These are phyloP conservation scores for Onygenales sp. DNA, from an alignment of 2,329 filamentous ascomycete species.

Conservation along the genomic window DNA sequence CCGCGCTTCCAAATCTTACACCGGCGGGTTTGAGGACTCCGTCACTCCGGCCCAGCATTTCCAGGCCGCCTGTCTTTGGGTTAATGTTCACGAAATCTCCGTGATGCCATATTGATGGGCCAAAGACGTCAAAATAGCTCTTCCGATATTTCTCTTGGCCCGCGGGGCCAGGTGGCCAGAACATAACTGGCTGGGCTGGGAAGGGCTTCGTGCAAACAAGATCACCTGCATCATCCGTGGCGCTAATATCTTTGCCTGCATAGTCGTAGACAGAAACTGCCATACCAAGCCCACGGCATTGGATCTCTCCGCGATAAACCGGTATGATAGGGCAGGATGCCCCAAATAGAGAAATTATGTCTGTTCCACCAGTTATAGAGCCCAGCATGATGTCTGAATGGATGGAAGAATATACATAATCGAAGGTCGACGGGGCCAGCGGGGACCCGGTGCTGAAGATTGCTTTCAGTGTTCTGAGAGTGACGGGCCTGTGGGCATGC, in stretches of 20 bases:
- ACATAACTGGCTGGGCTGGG: conserved; percentile 81
- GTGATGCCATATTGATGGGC: conserved; percentile 68
- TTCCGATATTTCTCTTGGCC: conserved; percentile 68
- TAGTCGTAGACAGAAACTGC: conserved; percentile 52
- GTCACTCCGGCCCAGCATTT: conserved; percentile 88
- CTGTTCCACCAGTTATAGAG: conserved; percentile 91
- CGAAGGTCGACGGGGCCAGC: conserved; percentile 83
- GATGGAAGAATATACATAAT: conserved; percentile 79
- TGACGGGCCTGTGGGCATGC: conserved; percentile 34
- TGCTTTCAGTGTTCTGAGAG: conserved; percentile 53
- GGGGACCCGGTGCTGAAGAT: conserved; percentile 94
- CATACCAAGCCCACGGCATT: conserved; percentile 71
- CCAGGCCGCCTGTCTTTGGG: conserved; percentile 61
- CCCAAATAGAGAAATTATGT: conserved; percentile 93
- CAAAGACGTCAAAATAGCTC: conserved; percentile 83
- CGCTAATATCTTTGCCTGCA: conserved; percentile 48
- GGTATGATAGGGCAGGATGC: conserved; percentile 69
- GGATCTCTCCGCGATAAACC: conserved; percentile 64
- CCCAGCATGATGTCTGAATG: conserved; percentile 72
- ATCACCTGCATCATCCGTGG: conserved; percentile 66
- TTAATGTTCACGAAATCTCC: conserved; percentile 80
- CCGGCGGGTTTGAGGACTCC: conserved; percentile 88
- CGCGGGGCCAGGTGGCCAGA: conserved; percentile 59
- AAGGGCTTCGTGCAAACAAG: conserved; percentile 81
- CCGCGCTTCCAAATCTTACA: conserved; percentile 83